phyloP scores from a whole-genome alignment of 192 early-diverging fungal species.

The Coemansia pectinata region DNA sequence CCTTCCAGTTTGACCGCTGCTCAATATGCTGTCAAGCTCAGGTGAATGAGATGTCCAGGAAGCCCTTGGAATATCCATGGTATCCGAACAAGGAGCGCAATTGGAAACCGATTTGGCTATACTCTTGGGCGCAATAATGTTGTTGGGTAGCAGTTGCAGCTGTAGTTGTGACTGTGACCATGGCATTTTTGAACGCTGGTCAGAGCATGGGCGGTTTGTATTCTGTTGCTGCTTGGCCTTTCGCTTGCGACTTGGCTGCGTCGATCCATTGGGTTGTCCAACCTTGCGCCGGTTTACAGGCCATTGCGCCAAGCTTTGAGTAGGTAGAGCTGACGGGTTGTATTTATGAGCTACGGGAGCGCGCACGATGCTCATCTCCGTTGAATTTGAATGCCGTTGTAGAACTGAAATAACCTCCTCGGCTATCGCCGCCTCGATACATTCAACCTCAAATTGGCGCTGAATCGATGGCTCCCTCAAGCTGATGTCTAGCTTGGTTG shows the following conservation, averaged over 20 bases:
- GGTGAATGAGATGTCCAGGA: slow-evolving; percentile 3
- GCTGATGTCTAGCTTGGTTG: slow-evolving; percentile 23
- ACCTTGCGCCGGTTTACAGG: not conserved
- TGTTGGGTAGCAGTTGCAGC: not conserved
- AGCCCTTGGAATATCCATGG: slow-evolving; percentile 7
- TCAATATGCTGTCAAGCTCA: not conserved
- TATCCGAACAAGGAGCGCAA: not conserved
- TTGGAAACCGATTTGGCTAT: not conserved
- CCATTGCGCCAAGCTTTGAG: not conserved
- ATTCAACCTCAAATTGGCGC: slow-evolving; percentile 11
- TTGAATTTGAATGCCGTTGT: not conserved
- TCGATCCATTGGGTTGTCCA: not conserved
- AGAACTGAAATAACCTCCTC: not conserved
- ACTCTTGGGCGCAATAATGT: not conserved
- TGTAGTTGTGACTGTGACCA: not conserved
- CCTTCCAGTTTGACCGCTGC: not conserved
- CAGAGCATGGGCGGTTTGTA: not conserved
- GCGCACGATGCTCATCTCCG: not conserved
- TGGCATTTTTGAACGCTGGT: not conserved
- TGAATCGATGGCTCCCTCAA: slow-evolving; percentile 14
- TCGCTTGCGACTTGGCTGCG: not conserved
- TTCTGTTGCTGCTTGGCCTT: not conserved
- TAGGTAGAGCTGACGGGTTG: not conserved
- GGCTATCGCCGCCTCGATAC: slow-evolving; percentile 13
- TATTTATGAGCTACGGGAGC: not conserved